Evolutionary conservation across 352 stramenopile species (phyloP), one percentile per base, ranked within the genome.

Genomic region (Globisporangium uncinulatum): DNA sequence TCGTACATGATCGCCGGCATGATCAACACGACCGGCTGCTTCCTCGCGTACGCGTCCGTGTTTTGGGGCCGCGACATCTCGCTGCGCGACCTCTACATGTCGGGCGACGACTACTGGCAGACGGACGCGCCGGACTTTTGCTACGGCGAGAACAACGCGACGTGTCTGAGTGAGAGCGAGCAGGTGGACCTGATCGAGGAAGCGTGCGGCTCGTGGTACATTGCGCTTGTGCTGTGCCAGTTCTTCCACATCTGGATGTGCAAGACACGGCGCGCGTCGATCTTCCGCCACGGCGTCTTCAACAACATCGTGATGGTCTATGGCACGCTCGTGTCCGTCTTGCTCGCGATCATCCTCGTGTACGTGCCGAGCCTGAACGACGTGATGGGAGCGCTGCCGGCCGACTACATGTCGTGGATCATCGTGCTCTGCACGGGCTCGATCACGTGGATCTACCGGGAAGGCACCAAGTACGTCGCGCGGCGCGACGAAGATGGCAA

Each of bases 1-100:
- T 68, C 83, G 15, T 97, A 97, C 62, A 54, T 85, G 0, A 59
- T 95, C 3, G 89, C 89, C 13, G 89, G 89, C 9, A 73, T 96
- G 56, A 79, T 94, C 34, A 87, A 95, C 55, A 80, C 73, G 29
- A 36, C 20, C 37, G 69, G 67, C 14, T 80, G 71, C 41, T 37
- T 83, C n/a, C n/a, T 73, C 19, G 66, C 71, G 1, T 73, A 74
- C 45, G 55, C 56, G 0, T 45, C 54, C 1, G 68, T 75, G 6
- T 79, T 75, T 50, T 82, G 71, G 74, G 59, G 64, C 47, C 19
- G 71, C 10, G 71, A 56, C 2, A 43, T 79, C 2, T 77, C 70
- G 19, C 69, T 83, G 34, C 63, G 57, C 9, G 67, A 77, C 32
- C 51, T 83, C 31, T 74, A 74, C 64, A 43, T 75, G 58, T 78